A percentile compares a stretch with the other conserved stretches of the same genome.
Evolutionary conservation across 2,329 filamentous ascomycete genomes (phyloP).

Genomic region (Nannizziopsis barbatae): DNA sequence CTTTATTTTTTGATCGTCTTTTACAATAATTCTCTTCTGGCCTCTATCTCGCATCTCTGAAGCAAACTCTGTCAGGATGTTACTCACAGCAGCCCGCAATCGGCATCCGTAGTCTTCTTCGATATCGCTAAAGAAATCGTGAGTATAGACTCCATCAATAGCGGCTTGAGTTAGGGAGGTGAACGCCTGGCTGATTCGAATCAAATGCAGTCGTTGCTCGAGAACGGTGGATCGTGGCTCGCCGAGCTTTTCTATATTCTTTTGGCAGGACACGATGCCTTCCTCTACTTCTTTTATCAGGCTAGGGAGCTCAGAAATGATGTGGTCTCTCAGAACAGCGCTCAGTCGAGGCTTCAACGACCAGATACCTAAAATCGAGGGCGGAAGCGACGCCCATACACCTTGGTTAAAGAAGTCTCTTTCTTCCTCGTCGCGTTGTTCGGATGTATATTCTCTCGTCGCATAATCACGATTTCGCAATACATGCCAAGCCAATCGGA

Average conservation of each 20-base stretch:
- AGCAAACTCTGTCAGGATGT: slow-evolving; percentile 25
- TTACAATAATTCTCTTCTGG: slow-evolving; percentile 29
- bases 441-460: slow-evolving; percentile 7
- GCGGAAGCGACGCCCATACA: slow-evolving; percentile 17
- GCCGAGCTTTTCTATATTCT: slow-evolving; percentile 41
- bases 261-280: slow-evolving; percentile 26
- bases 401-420: slow-evolving; percentile 19
- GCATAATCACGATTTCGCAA: slow-evolving; percentile 20
- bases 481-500: slow-evolving; percentile 24
- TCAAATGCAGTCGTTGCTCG: slow-evolving; percentile 40
- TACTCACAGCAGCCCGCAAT: slow-evolving; percentile 26
- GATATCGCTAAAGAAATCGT: slow-evolving; percentile 24
- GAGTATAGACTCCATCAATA: slow-evolving; percentile 26
- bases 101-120: slow-evolving; percentile 21
- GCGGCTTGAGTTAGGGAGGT: slow-evolving; percentile 27
- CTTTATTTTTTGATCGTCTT: slow-evolving; percentile 3
- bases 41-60: slow-evolving; percentile 35
- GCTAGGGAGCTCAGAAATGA: slow-evolving; percentile 20
- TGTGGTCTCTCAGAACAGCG: slow-evolving; percentile 21
- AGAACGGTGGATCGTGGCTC: slow-evolving; percentile 16
- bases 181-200: slow-evolving; percentile 32
- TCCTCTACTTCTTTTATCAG: slow-evolving; percentile 19
- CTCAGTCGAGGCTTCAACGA: slow-evolving; percentile 20
- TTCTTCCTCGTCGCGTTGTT: slow-evolving; percentile 18
- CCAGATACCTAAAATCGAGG: slow-evolving; percentile 17